Evolutionary conservation across 2,329 filamentous ascomycete genomes (phyloP), one percentile per base, ranked within the genome.

Genomic region (Byssochlamys sp.): DNA sequence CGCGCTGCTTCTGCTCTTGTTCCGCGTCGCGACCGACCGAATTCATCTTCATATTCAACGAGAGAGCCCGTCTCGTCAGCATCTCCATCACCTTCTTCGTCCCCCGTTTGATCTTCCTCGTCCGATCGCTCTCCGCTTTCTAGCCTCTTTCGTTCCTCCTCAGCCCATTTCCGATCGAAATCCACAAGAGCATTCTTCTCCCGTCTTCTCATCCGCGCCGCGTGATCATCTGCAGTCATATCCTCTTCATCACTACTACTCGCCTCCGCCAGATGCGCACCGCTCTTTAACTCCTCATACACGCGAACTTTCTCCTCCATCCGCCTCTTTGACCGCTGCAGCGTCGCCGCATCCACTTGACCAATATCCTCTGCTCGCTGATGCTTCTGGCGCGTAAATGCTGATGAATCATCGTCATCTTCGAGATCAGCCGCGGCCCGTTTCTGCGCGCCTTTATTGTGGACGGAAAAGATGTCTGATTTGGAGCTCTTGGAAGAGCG

Each of bases 111-210:
- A 60, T 58, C 78, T 75, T 55, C 65, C 63, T n/a, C 57, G 11
- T 53, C 52, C 2, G 33, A 52, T 24, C 68, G 53, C 54, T 59
- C 57, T n/a, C 61, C 58, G n/a, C 58, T 69, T 6, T 61, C 61
- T 19, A 67, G 63, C 9, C 69, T 73, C 1, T 68, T 66, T 2
- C 71, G 73, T 56, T 85, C 78, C 26, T 78, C 76, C 68, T 95
- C 89, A 0, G 88, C 90, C 91, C 94, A 97, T 76, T 97, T 99
- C 60, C 87, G 81, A 73, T 97, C 94, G 72, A 99, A 99, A 75
- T 99, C 92, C 2, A 99, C 87, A 27, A 95, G 81, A 26, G 83
- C 73, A 56, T 74, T 71, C 35, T 64, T 68, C 57, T 74, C 71
- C 81, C 64, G 85, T 83, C 49, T 83, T 77, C 64, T 83, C 78